A percentile compares a stretch with the other conserved stretches of the same genome.
Conservation (phyloP, 441 rosid species). For the Adansonia rubrostipa region DNA sequence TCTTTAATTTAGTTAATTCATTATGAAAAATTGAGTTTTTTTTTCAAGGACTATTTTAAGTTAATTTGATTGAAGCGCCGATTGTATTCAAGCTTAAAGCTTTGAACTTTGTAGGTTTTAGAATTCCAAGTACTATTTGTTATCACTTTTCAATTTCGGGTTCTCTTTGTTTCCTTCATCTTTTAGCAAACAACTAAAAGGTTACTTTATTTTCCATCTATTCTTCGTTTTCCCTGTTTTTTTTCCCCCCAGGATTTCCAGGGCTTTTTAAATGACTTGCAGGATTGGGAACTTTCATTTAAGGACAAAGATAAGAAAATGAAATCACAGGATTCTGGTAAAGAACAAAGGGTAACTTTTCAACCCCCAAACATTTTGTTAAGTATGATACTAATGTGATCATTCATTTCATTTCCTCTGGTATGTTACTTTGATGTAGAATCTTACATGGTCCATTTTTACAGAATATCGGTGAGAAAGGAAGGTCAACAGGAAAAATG, state of each 20-base stretch:
- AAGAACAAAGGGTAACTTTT: slow-evolving; percentile 33
- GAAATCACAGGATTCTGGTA: slow-evolving; percentile 50
- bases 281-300: slow-evolving; percentile 86
- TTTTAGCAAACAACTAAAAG: slow-evolving; percentile 9
- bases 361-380: background rate
- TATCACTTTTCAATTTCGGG: slow-evolving; percentile 14
- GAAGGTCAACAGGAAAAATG: slow-evolving; percentile 21
- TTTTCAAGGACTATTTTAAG: background rate
- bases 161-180: slow-evolving; percentile 15
- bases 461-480: slow-evolving; percentile 39
- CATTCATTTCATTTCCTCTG: background rate
- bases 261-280: slow-evolving; percentile 94
- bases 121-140: background rate
- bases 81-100: slow-evolving; percentile 2
- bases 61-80: background rate
- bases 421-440: background rate
- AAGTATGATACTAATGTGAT: background rate
- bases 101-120: slow-evolving; percentile 10
- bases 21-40: background rate
- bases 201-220: background rate
- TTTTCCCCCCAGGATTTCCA: slow-evolving; percentile 65
- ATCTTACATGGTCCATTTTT: slow-evolving; percentile 25
- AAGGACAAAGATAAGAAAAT: slow-evolving; percentile 69
- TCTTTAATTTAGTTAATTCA: background rate
- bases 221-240: background rate